Conservation (phyloP, 1,284 basidiomycete genomes). For the Takashimella tepidaria region DNA sequence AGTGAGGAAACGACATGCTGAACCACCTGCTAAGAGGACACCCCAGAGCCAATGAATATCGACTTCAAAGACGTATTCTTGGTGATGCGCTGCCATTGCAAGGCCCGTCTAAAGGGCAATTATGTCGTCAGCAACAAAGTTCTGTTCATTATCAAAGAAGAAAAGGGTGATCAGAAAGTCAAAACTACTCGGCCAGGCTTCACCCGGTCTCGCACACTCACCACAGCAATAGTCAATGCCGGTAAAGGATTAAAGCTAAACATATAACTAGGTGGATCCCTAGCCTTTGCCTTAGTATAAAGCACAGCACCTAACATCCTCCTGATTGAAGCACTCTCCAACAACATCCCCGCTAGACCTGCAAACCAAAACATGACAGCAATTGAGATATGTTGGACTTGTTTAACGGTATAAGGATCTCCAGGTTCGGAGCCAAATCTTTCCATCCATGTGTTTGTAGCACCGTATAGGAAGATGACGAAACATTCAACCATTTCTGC, state of each 20-base stretch:
- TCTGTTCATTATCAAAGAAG: not conserved
- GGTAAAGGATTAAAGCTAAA: conserved; percentile 92
- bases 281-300: conserved; percentile 32
- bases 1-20: conserved; percentile 55
- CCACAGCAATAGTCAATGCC: conserved; percentile 80
- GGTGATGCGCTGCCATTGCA: conserved; percentile 92
- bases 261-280: conserved; percentile 66
- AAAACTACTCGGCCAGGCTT: too few relatives aligned
- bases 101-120: conserved; percentile 79
- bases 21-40: conserved; percentile 74
- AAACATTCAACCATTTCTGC: conserved; percentile 84
- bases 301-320: conserved; percentile 40
- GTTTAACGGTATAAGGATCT: conserved; percentile 83
- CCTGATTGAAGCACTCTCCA: conserved; percentile 72
- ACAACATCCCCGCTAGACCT: conserved; percentile 79
- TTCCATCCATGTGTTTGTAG: conserved; percentile 96
- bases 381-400: conserved; percentile 92
- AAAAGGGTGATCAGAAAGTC: too few relatives aligned
- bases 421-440: conserved; percentile 75
- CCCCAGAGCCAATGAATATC: conserved; percentile 91
- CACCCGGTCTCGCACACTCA: too few relatives aligned
- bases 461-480: conserved; percentile 84
- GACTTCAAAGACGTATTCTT: conserved; percentile 68
- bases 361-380: conserved; percentile 87
- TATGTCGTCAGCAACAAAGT: too few relatives aligned